Conservation (phyloP, 2,329 filamentous ascomycete genomes). For the Aulographum hederae region DNA sequence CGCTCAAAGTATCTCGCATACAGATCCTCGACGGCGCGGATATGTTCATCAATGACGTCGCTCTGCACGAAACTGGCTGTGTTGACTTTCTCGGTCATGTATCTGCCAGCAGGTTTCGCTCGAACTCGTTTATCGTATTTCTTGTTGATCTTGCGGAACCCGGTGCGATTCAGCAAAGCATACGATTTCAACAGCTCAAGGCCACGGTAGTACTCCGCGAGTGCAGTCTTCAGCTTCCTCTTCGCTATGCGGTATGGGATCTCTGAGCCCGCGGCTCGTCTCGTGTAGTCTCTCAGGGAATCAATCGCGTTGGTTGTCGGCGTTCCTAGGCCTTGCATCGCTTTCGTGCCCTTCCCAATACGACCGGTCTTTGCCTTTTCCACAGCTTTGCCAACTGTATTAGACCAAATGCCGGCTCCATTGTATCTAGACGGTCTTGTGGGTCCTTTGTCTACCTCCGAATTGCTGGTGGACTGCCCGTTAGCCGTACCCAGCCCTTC, state of each 20-base stretch:
- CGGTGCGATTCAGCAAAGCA: conserved; percentile 73
- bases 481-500: conserved; percentile 10
- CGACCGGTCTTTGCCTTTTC: conserved; percentile 21
- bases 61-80: conserved; percentile 83
- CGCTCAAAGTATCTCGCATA: conserved; percentile 90
- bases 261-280: conserved; percentile 23
- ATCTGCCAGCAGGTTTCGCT: conserved; percentile 57
- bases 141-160: conserved; percentile 95
- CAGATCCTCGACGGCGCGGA: conserved; percentile 69
- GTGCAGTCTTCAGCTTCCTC: conserved; percentile 72
- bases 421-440: neutral
- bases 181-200: conserved; percentile 88
- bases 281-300: conserved; percentile 22
- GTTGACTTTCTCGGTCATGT: conserved; percentile 84
- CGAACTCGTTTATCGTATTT: conserved; percentile 91
- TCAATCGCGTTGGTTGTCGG: conserved; percentile 11
- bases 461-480: conserved; percentile 1
- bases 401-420: conserved; percentile 16
- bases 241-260: conserved; percentile 80
- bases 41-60: conserved; percentile 62
- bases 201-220: conserved; percentile 85
- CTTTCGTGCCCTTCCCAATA: conserved; percentile 36
- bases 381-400: conserved; percentile 24
- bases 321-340: conserved; percentile 18
- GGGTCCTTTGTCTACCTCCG: neutral